Conservation (phyloP, 23 red algal genomes). For the Gracilaria vermiculophylla region DNA sequence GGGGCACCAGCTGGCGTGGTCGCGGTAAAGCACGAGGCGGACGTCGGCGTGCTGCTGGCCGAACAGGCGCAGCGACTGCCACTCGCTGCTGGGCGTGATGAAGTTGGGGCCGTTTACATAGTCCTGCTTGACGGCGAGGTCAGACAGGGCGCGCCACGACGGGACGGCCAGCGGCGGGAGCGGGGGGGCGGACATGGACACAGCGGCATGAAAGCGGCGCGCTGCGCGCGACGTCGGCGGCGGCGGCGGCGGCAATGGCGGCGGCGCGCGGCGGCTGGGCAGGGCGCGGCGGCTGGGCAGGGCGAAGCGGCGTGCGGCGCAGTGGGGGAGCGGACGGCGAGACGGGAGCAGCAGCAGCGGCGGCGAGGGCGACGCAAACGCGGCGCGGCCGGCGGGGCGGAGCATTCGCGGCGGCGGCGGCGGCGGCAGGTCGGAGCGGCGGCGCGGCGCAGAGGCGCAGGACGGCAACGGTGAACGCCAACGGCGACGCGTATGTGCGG, state of each 20-base stretch:
- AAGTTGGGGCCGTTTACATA: slow-evolving; percentile 56
- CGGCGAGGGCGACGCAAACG: no score
- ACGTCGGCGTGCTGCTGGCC: slow-evolving; percentile 58
- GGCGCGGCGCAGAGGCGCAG: no score
- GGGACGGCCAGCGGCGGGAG: not conserved
- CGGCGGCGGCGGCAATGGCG: not conserved
- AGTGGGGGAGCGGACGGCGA: no score
- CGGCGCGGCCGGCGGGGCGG: no score
- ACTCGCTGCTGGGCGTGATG: slow-evolving; percentile 43
- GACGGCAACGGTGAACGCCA: no score
- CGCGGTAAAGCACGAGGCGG: slow-evolving; percentile 83
- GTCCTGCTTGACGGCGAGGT: slow-evolving; percentile 7
- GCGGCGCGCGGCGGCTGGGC: not conserved
- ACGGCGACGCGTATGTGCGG: no score
- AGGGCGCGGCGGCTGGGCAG: not conserved
- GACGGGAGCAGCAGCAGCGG: no score
- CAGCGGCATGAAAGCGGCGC: not conserved
- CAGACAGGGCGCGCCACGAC: slow-evolving; percentile 17
- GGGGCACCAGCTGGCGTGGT: slow-evolving; percentile 87
- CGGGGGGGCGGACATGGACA: not conserved
- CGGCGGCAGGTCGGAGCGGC: no score
- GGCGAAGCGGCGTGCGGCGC: no score
- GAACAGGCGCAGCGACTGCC: slow-evolving; percentile 71
- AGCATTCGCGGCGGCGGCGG: no score
- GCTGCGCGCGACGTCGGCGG: not conserved